These are phyloP conservation scores for Zarea fungicola DNA, from an alignment of 2,329 filamentous ascomycete species.

Conservation along the genomic window DNA sequence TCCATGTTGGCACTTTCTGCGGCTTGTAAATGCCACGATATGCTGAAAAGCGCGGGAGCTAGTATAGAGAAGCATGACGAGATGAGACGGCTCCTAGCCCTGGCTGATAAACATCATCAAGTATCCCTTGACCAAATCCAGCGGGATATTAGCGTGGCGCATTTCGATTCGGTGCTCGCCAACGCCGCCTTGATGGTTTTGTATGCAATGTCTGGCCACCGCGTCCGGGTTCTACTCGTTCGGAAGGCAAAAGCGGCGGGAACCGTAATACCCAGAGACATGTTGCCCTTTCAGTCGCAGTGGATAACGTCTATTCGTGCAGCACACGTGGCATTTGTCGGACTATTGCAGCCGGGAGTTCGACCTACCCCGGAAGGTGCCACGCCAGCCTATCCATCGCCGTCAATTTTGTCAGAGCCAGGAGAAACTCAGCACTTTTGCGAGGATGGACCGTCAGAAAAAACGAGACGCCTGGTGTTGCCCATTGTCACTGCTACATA, in stretches of 20 bases:
- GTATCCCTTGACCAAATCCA: constrained; percentile 33
- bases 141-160: constrained; percentile 24
- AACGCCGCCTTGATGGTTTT: constrained; percentile 39
- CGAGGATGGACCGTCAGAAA: constrained; percentile 10
- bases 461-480: constrained; percentile 10
- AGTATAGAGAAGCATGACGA: background rate
- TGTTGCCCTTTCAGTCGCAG: constrained; percentile 29
- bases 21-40: constrained; percentile 33
- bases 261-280: constrained; percentile 18
- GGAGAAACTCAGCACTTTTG: background rate
- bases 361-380: background rate
- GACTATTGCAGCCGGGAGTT: constrained; percentile 21
- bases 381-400: background rate
- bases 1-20: constrained; percentile 38
- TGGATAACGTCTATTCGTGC: constrained; percentile 35
- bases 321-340: constrained; percentile 28
- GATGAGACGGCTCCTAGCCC: constrained; percentile 16
- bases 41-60: constrained; percentile 14
- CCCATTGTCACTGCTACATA: constrained; percentile 11
- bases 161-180: constrained; percentile 31
- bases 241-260: constrained; percentile 18
- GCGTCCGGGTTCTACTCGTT: constrained; percentile 29
- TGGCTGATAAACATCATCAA: constrained; percentile 33
- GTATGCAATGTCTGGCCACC: constrained; percentile 34
- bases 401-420: background rate